Percentiles rank a stretch among this genome's conserved stretches.
Conservation (phyloP, 2,329 filamentous ascomycete genomes). For the Beauveria scarabaeidicola region DNA sequence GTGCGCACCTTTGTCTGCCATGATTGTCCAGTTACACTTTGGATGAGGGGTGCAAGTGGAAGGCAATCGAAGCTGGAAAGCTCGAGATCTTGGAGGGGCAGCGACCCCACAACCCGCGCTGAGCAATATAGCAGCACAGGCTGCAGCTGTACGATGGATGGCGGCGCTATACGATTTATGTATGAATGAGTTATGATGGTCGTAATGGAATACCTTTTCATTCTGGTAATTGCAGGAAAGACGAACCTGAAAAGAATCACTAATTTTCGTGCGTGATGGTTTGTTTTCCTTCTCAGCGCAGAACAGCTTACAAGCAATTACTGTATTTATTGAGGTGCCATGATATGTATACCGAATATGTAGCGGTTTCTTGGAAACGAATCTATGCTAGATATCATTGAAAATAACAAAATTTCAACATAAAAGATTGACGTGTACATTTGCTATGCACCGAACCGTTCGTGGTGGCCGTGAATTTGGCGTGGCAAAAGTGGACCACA, state of each 20-base stretch:
- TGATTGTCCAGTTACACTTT: conserved; percentile 13
- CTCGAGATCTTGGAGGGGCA: conserved; percentile 11
- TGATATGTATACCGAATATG: too few species aligned
- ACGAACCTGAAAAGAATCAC: too few species aligned
- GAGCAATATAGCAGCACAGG: neutral
- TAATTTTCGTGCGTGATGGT: too few species aligned
- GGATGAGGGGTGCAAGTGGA: neutral
- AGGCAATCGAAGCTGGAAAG: conserved; percentile 8
- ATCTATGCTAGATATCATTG: too few species aligned
- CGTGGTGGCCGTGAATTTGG: neutral
- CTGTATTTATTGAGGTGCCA: too few species aligned
- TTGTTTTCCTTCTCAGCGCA: too few species aligned
- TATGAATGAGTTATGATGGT: neutral
- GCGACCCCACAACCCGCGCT: neutral
- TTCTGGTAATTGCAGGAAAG: too few species aligned
- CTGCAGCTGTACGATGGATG: neutral
- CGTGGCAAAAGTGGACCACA: neutral
- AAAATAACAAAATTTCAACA: too few species aligned
- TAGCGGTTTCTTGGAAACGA: too few species aligned
- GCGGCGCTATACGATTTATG: neutral
- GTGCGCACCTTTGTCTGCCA: conserved; percentile 34
- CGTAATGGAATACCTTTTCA: too few species aligned
- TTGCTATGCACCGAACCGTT: neutral
- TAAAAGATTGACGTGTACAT: too few species aligned
- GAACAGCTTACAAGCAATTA: too few species aligned